Evolutionary conservation across 371 early-diverging fungal species (phyloP).

Genomic region (Mucor sp.): DNA sequence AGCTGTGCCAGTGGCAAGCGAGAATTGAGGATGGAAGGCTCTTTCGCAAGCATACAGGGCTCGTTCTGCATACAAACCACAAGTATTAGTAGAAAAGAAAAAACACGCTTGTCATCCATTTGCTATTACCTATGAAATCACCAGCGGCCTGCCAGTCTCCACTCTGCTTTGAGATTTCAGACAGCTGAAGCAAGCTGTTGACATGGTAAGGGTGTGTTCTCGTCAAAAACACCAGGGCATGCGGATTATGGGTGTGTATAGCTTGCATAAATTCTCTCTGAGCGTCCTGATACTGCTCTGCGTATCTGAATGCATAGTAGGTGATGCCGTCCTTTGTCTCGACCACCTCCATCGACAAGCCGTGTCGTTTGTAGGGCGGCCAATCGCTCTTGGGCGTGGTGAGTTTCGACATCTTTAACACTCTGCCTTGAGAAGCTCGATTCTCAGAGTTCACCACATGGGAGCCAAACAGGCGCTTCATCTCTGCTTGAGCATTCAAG

Average conservation of each 20-base stretch:
- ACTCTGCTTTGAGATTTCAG: constrained; percentile 83
- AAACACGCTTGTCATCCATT: too few relatives aligned
- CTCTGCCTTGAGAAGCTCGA: constrained; percentile 47
- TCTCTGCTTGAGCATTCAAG: constrained; percentile 87
- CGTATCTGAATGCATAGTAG: constrained; percentile 70
- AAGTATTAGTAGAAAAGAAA: too few relatives aligned
- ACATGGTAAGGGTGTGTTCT: constrained; percentile 85
- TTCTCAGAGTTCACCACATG: constrained; percentile 66
- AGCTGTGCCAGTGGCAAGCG: constrained; percentile 66
- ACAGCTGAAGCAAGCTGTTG: constrained; percentile 80
- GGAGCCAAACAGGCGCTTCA: constrained; percentile 88
- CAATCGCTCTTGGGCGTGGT: constrained; percentile 77
- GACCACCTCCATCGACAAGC: constrained; percentile 75
- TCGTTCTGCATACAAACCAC: constrained; percentile 66
- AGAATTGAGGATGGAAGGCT: constrained; percentile 82
- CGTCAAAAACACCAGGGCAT: constrained; percentile 68
- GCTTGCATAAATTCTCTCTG: constrained; percentile 76
- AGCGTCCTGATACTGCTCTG: constrained; percentile 69
- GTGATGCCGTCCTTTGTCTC: constrained; percentile 51
- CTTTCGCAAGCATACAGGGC: constrained; percentile 84
- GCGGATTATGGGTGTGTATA: constrained; percentile 77
- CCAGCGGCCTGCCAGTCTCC: constrained; percentile 77
- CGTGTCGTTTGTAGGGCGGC: constrained; percentile 70
- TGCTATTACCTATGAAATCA: constrained; percentile 65
- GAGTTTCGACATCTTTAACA: constrained; percentile 62